phyloP scores from a whole-genome alignment of 1,284 basidiomycete genomes.

The Rhodotorula sp. region DNA sequence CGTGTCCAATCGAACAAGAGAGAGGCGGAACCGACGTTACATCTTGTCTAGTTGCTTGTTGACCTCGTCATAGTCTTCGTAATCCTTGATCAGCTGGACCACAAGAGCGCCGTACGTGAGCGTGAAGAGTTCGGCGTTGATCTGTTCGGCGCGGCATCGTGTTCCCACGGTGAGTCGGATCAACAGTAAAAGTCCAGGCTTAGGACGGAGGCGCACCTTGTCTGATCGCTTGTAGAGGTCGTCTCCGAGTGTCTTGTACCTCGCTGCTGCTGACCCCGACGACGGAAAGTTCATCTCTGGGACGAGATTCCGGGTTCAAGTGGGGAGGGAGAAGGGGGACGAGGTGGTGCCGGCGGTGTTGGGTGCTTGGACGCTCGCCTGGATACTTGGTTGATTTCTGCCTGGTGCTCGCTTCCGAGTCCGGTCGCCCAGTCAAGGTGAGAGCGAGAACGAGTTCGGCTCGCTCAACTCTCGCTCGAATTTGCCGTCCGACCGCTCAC shows the following conservation, averaged over 20 bases:
- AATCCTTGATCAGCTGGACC: slow-evolving; percentile 97
- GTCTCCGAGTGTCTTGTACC: slow-evolving; percentile 37
- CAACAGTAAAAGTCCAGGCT: too few relatives aligned
- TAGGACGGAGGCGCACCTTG: slow-evolving; percentile 12
- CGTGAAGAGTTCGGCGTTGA: slow-evolving; percentile 92
- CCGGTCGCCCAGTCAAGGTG: too few relatives aligned
- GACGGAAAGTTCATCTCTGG: slow-evolving; percentile 27
- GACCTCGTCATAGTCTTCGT: slow-evolving; percentile 89
- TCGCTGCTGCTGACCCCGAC: slow-evolving; percentile 6
- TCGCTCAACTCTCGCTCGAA: background rate
- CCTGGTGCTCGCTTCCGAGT: too few relatives aligned
- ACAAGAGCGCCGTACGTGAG: slow-evolving; percentile 96
- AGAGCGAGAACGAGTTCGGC: background rate
- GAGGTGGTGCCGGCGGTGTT: background rate
- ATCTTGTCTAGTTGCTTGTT: slow-evolving; percentile 65
- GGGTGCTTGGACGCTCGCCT: too few relatives aligned
- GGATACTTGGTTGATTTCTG: background rate
- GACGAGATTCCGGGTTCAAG: background rate
- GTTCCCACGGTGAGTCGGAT: too few relatives aligned
- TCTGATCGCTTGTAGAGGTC: slow-evolving; percentile 33
- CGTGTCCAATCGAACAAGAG: background rate
- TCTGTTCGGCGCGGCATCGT: slow-evolving; percentile 2
- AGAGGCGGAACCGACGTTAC: slow-evolving; percentile 46
- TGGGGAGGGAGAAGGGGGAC: background rate
- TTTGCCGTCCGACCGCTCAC: background rate